These are phyloP conservation scores for Hypoxylon cercidicola DNA, from an alignment of 495 filamentous ascomycete genomes.

Conservation along the genomic window DNA sequence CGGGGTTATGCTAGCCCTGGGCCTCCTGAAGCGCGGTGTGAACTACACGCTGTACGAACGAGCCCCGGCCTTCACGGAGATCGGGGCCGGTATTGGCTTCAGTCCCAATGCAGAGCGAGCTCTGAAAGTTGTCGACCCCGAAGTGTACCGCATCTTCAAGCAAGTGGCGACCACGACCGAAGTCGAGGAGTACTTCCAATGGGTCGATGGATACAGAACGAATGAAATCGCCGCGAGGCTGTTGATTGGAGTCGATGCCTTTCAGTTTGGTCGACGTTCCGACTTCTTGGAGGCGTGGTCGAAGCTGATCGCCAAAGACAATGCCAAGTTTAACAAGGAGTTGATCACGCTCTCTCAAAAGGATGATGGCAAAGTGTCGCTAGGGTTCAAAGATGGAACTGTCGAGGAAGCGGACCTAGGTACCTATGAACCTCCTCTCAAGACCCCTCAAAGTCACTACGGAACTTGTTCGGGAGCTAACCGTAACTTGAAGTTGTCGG, in stretches of 20 bases:
- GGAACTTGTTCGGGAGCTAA: conserved; percentile 17
- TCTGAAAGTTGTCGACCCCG: conserved; percentile 60
- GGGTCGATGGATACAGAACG: conserved; percentile 49
- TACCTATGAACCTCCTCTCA: conserved; percentile 11
- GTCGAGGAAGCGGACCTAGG: conserved; percentile 47
- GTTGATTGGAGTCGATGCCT: conserved; percentile 52
- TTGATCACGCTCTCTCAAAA: conserved; percentile 28
- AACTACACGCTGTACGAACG: conserved; percentile 67
- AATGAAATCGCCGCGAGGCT: conserved; percentile 49
- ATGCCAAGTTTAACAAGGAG: conserved; percentile 51
- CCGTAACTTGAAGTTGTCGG: conserved; percentile 47
- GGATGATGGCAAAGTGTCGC: conserved; percentile 21
- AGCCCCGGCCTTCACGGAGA: conserved; percentile 60
- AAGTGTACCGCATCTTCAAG: conserved; percentile 47
- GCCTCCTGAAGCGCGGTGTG: conserved; percentile 62
- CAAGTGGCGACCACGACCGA: conserved; percentile 50
- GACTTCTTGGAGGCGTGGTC: conserved; percentile 58
- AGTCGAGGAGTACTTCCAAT: conserved; percentile 56
- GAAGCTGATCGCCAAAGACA: conserved; percentile 33
- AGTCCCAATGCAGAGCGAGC: conserved; percentile 67
- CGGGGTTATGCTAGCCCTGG: conserved; percentile 66
- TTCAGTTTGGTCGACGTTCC: conserved; percentile 53
- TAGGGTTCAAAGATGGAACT: conserved; percentile 52
- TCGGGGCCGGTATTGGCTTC: conserved; percentile 70
- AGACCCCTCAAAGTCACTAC: background rate